These are phyloP conservation scores for Neurospora pannonica DNA, from an alignment of 495 filamentous ascomycete genomes.

Conservation along the genomic window DNA sequence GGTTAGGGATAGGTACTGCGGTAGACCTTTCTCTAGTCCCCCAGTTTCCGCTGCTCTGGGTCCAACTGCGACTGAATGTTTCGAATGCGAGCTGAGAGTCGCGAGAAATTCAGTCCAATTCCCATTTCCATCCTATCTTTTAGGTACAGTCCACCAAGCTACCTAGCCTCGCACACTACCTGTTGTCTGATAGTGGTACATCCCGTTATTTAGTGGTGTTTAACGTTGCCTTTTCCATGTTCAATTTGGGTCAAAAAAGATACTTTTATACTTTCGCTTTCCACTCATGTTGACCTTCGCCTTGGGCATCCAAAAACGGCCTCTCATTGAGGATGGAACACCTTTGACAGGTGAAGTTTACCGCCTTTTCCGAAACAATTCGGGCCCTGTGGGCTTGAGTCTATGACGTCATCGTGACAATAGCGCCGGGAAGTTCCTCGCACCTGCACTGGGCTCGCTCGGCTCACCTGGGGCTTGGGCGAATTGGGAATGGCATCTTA, in stretches of 20 bases:
- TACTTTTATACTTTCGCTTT: neutral
- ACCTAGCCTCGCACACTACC: neutral
- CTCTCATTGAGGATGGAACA: neutral
- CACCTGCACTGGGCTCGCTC: neutral
- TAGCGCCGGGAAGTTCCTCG: neutral
- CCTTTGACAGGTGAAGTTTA: neutral
- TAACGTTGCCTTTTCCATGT: neutral
- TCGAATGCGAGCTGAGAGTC: neutral
- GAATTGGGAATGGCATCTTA: neutral
- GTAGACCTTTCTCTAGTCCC: neutral
- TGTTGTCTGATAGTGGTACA: neutral
- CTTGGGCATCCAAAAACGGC: neutral
- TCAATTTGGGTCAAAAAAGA: neutral
- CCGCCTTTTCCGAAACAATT: neutral
- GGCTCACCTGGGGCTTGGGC: neutral
- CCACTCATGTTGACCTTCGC: neutral
- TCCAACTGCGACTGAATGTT: neutral
- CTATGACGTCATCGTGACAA: neutral
- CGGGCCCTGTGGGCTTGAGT: neutral
- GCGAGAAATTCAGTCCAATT: neutral
- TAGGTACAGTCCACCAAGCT: neutral
- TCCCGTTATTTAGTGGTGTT: neutral
- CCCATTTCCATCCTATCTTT: neutral
- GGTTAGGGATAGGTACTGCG: neutral
- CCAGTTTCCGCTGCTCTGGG: neutral